Evolutionary conservation across 202 grass and related monocot genomes (phyloP).

Genomic region (Zoysia matrella): DNA sequence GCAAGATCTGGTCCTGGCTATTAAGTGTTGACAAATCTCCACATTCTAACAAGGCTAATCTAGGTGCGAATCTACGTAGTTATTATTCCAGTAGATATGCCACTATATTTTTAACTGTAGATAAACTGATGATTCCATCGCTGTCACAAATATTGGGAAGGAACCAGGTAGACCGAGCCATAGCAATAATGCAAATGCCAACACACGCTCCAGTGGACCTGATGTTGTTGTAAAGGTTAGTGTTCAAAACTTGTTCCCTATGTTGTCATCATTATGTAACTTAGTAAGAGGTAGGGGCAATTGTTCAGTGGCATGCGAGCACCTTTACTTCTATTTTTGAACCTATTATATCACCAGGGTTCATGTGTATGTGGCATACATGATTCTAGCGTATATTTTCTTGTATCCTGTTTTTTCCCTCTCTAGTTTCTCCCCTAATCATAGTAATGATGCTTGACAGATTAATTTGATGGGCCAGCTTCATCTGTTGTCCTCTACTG

Average conservation of each 20-base stretch:
- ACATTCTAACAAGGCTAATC: slow-evolving; percentile 44
- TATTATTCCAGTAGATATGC: slow-evolving; percentile 40
- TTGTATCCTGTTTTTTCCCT: slow-evolving; percentile 5
- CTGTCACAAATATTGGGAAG: slow-evolving; percentile 64
- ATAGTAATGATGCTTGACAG: slow-evolving; percentile 59
- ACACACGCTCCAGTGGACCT: slow-evolving; percentile 47
- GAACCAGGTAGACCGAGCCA: slow-evolving; percentile 62
- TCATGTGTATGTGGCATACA: slow-evolving; percentile 4
- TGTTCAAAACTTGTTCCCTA: slow-evolving; percentile 12
- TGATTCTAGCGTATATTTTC: background rate
- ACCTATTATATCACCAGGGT: background rate
- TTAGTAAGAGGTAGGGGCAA: background rate
- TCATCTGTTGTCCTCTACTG: slow-evolving; percentile 98
- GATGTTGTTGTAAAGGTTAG: slow-evolving; percentile 77
- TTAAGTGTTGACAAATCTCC: slow-evolving; percentile 72
- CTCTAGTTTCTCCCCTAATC: slow-evolving; percentile 21
- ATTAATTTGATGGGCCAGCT: slow-evolving; percentile 95
- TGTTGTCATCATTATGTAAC: slow-evolving; percentile 5
- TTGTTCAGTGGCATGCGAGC: slow-evolving; percentile 3
- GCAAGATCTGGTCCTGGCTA: slow-evolving; percentile 93
- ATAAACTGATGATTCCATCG: slow-evolving; percentile 61
- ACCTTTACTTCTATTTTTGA: slow-evolving; percentile 9
- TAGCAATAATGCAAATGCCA: slow-evolving; percentile 48
- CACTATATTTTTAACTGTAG: slow-evolving; percentile 37
- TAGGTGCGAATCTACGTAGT: slow-evolving; percentile 62